Evolutionary conservation across 2,329 filamentous ascomycete genomes (phyloP), one percentile per base, ranked within the genome.

Genomic region (Beauveria australis): DNA sequence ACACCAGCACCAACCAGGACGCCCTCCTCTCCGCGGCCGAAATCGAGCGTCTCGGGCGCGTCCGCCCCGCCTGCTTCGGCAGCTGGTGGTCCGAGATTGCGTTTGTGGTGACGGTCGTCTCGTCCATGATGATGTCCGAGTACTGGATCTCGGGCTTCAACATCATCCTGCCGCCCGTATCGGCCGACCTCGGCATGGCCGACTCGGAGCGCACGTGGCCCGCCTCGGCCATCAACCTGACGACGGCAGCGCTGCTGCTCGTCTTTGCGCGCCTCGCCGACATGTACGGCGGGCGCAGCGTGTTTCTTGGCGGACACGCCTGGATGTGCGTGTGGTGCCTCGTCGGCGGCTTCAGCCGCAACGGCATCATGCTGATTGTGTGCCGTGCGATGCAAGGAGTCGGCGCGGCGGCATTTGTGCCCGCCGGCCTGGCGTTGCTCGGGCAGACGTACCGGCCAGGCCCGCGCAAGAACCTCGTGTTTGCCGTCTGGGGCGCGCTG

Each of bases 131-230:
- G 63, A 78, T 88, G 66, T 78, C 81, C 66, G 89, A 92, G 74
- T 92, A 87, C 72, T 89, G 88, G 69, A 82, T 93, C 55, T 89
- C 86, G 52, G 91, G 91, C 37, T 94, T 92, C 71, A 82, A 81
- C 62, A 87, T 89, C 64, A 82, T 93, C 28, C 73, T 92, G 0
- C 89, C 90, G 1, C 83, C 83, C 0, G 71, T 94, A 3, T 77
- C 84, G 12, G 69, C 72, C 12, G 79, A 83, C 1, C 78, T 94
- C 4, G 60, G 83, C 44, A 91, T 94, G 46, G 83, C 89, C 0
- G 78, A 72, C 68, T 79, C 69, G 47, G 84, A 68, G 66, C 81
- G 69, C 72, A 90, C 76, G 72, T 91, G 84, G 89, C 89, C 74
- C 66, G 85, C 75, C 70, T 86, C 75, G 66, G 79, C 85, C 49